Percentiles rank a stretch among this genome's conserved stretches.
Evolutionary conservation across 495 filamentous ascomycete species (phyloP).

Genomic region (Hypoxylon intermedium): DNA sequence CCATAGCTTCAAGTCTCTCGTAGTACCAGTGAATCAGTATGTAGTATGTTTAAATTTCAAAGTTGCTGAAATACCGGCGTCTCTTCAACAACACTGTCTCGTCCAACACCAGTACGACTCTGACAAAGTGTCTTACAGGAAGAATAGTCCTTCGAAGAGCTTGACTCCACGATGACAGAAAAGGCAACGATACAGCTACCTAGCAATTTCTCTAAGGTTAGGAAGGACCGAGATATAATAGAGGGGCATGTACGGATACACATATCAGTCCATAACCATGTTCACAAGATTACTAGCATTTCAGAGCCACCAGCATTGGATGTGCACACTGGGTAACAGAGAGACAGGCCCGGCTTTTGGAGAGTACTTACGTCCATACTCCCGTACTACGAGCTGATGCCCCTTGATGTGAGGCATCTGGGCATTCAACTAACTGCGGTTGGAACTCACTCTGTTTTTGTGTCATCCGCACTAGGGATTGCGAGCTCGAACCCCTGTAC

Average conservation of each 20-base stretch:
- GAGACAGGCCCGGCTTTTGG: neutral
- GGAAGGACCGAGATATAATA: neutral
- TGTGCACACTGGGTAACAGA: neutral
- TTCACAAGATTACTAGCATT: neutral
- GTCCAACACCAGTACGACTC: neutral
- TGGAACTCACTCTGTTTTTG: conserved; percentile 1
- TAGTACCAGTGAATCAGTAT: neutral
- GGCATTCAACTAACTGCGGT: neutral
- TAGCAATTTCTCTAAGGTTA: too few species aligned
- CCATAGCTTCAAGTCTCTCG: conserved; percentile 9
- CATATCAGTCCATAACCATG: neutral
- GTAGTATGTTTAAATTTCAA: neutral
- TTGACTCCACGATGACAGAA: neutral
- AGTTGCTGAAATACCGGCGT: neutral
- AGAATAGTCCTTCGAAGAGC: neutral
- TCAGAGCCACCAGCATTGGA: neutral
- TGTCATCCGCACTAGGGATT: conserved; percentile 33
- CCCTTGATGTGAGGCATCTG: too few species aligned
- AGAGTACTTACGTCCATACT: too few species aligned
- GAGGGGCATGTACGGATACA: neutral
- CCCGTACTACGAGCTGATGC: too few species aligned
- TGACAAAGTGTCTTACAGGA: neutral
- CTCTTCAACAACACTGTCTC: neutral
- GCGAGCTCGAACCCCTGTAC: conserved; percentile 33
- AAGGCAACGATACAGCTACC: neutral